Conservation (phyloP, 805 yeast genomes). For the Wickerhamiella bombiphila region DNA sequence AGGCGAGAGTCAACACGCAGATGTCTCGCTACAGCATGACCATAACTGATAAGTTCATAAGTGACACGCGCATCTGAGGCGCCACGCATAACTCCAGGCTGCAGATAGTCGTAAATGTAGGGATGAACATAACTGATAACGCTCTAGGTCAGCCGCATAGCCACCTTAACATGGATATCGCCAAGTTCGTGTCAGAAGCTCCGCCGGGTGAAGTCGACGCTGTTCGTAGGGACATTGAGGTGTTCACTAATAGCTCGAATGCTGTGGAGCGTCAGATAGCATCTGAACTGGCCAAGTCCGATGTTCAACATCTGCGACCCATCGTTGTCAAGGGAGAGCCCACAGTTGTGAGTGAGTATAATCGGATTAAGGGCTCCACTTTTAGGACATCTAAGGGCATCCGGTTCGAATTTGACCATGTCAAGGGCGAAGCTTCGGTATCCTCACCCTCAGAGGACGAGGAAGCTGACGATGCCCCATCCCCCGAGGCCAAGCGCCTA, state of each 20-base stretch:
- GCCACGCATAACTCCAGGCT: too few species aligned
- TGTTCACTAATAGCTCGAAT: conserved; percentile 8
- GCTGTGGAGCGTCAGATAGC: conserved; percentile 10
- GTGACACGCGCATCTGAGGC: too few species aligned
- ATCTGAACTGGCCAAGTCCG: conserved; percentile 28
- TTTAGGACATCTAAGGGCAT: conserved; percentile 20
- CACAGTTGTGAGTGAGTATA: conserved; percentile 15
- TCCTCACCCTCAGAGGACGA: conserved; percentile 8
- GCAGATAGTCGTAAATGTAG: too few species aligned
- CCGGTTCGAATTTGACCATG: conserved; percentile 20
- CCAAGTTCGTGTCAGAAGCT: conserved; percentile 31
- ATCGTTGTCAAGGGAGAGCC: conserved; percentile 12
- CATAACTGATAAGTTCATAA: too few species aligned
- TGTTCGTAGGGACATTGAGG: conserved; percentile 31
- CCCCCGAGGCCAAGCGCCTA: conserved; percentile 5
- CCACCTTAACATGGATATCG: conserved; percentile 8
- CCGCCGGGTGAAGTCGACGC: conserved; percentile 41
- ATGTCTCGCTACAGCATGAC: too few species aligned
- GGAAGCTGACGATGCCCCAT: conserved; percentile 5
- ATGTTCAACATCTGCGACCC: conserved; percentile 21
- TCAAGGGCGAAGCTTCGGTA: conserved; percentile 11
- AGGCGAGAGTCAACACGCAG: too few species aligned
- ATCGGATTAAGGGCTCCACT: conserved; percentile 9
- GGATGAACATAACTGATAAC: too few species aligned
- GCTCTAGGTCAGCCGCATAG: too few species aligned